phyloP scores from a whole-genome alignment of 2,329 filamentous ascomycete genomes.

The Cadophora gregata region DNA sequence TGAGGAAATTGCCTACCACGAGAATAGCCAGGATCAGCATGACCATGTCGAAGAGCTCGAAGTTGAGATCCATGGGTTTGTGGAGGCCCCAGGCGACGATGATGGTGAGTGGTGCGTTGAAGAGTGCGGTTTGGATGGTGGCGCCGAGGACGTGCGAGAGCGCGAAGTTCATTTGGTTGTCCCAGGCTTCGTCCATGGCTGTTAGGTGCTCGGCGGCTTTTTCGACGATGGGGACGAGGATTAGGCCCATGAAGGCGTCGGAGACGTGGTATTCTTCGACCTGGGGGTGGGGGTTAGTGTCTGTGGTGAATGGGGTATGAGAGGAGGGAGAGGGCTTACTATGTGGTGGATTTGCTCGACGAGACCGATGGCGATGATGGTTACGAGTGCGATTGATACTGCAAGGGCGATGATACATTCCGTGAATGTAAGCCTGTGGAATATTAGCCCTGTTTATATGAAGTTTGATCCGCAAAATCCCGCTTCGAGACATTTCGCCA shows the following conservation, averaged over 20 bases:
- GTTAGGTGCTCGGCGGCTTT: constrained; percentile 88
- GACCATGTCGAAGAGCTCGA: constrained; percentile 87
- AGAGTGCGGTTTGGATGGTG: constrained; percentile 86
- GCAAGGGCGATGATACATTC: constrained; percentile 72
- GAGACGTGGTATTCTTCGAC: constrained; percentile 57
- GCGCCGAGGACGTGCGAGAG: constrained; percentile 59
- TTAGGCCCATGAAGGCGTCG: constrained; percentile 71
- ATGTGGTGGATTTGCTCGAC: constrained; percentile 74
- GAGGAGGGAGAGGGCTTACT: neutral
- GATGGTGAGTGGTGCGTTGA: constrained; percentile 84
- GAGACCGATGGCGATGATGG: constrained; percentile 74
- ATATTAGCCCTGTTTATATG: neutral
- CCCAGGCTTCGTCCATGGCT: constrained; percentile 83
- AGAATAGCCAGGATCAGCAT: constrained; percentile 84
- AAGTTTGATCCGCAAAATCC: neutral
- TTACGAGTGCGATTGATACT: constrained; percentile 71
- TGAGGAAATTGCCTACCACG: constrained; percentile 84
- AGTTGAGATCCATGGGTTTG: constrained; percentile 78
- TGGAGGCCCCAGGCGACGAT: constrained; percentile 81
- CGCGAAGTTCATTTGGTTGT: constrained; percentile 66
- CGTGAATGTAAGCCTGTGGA: constrained; percentile 64
- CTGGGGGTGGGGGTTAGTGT: neutral
- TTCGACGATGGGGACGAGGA: constrained; percentile 81
- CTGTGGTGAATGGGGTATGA: neutral
- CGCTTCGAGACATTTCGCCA: neutral